Conservation (phyloP, 495 filamentous ascomycete genomes). For the Lepidopterella palustris region DNA sequence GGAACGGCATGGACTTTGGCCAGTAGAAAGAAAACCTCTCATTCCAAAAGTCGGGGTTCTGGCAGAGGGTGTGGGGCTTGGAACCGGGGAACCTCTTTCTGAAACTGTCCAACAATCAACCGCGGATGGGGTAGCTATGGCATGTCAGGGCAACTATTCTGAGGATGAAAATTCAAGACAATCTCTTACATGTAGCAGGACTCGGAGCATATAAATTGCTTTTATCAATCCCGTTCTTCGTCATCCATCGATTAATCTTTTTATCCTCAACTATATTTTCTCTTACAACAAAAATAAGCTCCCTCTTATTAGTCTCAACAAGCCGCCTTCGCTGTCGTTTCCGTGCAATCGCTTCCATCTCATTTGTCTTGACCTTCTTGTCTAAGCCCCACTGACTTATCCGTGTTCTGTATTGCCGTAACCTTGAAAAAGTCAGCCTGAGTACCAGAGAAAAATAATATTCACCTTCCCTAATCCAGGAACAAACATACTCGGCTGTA, state of each 20-base stretch:
- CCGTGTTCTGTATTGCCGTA: slow-evolving; percentile 29
- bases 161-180: not conserved
- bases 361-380: slow-evolving; percentile 31
- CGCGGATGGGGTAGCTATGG: slow-evolving; percentile 21
- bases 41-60: not conserved
- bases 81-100: slow-evolving; percentile 3
- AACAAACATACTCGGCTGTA: slow-evolving; percentile 19
- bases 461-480: not conserved
- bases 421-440: slow-evolving; percentile 3
- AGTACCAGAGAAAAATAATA: slow-evolving; percentile 2
- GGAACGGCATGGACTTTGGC: slow-evolving; percentile 5
- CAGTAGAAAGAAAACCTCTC: not conserved
- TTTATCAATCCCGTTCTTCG: slow-evolving; percentile 11
- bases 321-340: slow-evolving; percentile 26
- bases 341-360: slow-evolving; percentile 34
- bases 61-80: not conserved
- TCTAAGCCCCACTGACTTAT: slow-evolving; percentile 31
- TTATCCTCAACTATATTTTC: slow-evolving; percentile 14
- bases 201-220: slow-evolving; percentile 6
- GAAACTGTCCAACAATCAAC: slow-evolving; percentile 14
- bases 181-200: slow-evolving; percentile 17
- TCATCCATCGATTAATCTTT: slow-evolving; percentile 29
- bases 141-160: slow-evolving; percentile 5
- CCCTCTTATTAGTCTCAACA: slow-evolving; percentile 10
- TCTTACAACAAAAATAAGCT: slow-evolving; percentile 17